Conservation (phyloP, 2,329 filamentous ascomycete genomes). For the Botrytis elliptica region DNA sequence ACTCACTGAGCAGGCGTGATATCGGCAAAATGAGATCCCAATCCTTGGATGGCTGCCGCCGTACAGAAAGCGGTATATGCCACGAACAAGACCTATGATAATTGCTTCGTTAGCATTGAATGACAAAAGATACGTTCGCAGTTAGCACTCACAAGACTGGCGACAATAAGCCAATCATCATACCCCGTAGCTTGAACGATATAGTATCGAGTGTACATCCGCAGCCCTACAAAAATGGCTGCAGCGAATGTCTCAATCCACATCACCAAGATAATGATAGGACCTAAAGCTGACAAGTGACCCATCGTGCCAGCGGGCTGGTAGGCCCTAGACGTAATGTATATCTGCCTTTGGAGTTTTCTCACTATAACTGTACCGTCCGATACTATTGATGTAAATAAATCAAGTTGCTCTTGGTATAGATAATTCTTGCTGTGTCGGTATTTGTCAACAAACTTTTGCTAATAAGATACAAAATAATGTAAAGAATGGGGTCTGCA, state of each 20-base stretch:
- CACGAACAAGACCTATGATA: slow-evolving; percentile 1
- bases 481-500: not conserved
- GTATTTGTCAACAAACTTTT: not conserved
- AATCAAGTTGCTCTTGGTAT: not conserved
- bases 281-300: slow-evolving; percentile 4
- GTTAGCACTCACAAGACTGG: slow-evolving; percentile 7
- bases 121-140: not conserved
- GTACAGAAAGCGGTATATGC: slow-evolving; percentile 8
- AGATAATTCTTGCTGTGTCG: not conserved
- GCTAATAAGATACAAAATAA: not conserved
- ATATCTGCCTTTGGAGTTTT: no score
- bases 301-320: not conserved
- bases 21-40: not conserved
- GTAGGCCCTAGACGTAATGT: not conserved
- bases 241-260: slow-evolving; percentile 12
- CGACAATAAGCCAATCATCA: slow-evolving; percentile 14
- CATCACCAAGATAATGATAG: slow-evolving; percentile 12
- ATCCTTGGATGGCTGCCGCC: not conserved
- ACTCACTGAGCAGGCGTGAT: not conserved
- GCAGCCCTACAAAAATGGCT: not conserved
- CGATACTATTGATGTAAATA: not conserved
- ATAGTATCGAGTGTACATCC: slow-evolving; percentile 13
- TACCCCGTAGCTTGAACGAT: slow-evolving; percentile 2
- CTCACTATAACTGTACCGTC: not conserved
- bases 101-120: not conserved